phyloP scores from a whole-genome alignment of 139 green algal species.

The Chlorella ohadii region DNA sequence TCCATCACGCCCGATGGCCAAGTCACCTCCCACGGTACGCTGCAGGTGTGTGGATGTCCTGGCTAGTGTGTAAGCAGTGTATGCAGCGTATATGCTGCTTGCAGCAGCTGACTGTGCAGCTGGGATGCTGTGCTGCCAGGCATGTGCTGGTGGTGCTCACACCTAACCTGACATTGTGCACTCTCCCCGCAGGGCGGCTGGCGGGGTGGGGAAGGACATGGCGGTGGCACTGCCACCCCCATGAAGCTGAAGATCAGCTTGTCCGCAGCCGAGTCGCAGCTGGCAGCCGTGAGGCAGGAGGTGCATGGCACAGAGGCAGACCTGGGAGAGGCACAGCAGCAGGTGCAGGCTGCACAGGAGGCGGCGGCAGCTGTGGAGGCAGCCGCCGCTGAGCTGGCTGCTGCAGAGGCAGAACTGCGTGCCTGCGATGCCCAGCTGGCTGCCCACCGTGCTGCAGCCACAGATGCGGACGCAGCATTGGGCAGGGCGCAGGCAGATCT shows the following conservation, averaged over 20 bases:
- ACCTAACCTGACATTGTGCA: too few species aligned
- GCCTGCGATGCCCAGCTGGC: neutral
- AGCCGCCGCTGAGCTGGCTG: conserved; percentile 3
- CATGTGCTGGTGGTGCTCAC: too few species aligned
- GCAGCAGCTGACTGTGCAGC: too few species aligned
- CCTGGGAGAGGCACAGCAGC: neutral
- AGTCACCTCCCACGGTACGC: conserved; percentile 43
- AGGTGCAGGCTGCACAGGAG: neutral
- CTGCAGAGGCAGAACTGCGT: neutral
- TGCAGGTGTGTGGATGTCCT: conserved; percentile 22
- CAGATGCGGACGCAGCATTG: neutral
- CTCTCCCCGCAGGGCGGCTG: neutral
- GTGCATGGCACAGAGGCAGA: neutral
- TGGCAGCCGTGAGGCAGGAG: neutral
- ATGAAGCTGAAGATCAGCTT: neutral
- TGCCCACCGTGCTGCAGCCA: neutral
- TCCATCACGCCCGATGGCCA: conserved; percentile 47
- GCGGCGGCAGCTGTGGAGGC: neutral
- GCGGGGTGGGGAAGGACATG: neutral
- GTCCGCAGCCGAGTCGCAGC: neutral
- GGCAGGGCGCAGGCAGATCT: neutral
- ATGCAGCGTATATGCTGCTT: too few species aligned
- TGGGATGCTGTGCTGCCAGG: too few species aligned
- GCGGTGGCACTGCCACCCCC: neutral
- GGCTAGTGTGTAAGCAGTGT: too few species aligned